phyloP scores from a whole-genome alignment of 371 early-diverging fungal species.

The Chytridium lagenaria region DNA sequence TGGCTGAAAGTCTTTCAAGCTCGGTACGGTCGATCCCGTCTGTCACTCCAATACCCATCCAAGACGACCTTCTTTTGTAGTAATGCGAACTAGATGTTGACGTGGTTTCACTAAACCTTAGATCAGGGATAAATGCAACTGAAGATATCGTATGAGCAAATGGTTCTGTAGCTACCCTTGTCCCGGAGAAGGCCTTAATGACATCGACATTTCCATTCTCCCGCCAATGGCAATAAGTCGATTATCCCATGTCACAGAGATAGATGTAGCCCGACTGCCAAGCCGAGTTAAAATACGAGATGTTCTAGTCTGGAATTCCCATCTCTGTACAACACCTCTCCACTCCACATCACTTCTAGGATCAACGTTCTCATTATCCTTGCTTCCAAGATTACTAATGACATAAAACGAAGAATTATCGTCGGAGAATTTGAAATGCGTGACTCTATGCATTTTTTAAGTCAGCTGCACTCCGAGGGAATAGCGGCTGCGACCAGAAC shows the following conservation, averaged over 20 bases:
- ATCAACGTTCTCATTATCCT: conserved; percentile 1
- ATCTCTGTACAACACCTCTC: conserved; percentile 7
- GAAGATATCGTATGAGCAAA: conserved; percentile 21
- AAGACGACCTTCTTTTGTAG: conserved; percentile 5
- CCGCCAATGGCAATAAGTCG: conserved; percentile 15
- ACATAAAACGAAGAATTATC: conserved; percentile 14
- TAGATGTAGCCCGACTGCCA: not conserved
- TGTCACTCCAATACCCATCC: conserved; percentile 8
- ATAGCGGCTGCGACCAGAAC: not conserved
- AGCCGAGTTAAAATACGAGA: not conserved
- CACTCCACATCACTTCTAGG: not conserved
- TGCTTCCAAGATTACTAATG: conserved; percentile 17
- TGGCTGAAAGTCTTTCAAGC: not conserved
- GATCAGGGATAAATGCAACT: conserved; percentile 10
- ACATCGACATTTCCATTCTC: conserved; percentile 19
- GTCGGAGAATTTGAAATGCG: conserved; percentile 22
- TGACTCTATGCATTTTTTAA: conserved; percentile 20
- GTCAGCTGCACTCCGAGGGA: not conserved
- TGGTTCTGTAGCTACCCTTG: not conserved
- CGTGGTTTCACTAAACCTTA: not conserved
- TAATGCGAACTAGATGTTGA: not conserved
- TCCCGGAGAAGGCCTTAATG: conserved; percentile 8
- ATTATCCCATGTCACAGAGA: conserved; percentile 16
- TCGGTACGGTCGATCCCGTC: not conserved
- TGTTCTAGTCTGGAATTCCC: conserved; percentile 1